Evolutionary conservation across 257 asterid species (phyloP), one percentile per base, ranked within the genome.

Genomic region (Solanum infundibuliforme): DNA sequence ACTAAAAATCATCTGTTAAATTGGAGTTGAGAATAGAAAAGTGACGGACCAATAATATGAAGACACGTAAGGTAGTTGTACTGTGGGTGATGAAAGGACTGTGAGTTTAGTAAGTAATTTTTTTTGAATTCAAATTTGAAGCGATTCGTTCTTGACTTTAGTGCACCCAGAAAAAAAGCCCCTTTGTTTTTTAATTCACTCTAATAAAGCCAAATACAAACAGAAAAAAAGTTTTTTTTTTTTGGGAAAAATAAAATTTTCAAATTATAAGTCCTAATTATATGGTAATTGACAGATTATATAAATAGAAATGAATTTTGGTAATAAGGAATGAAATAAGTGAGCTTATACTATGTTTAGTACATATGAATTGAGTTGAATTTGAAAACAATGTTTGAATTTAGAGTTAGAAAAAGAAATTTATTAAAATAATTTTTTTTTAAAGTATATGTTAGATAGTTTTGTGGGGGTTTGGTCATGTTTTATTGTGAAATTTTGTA

Each of bases 101-200:
- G 95, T 89, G 89, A 71, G 31, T 86, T 86, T 91, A 90, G 89
- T 12, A 13, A 2, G 86, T 66, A 52, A 89, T 14, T 7, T 83
- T 83, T 93, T 93, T 74, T 92, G 93, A 93, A 93, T 93, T 93
- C 93, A 92, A 92, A 93, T 88, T 92, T 93, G 87, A 62, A 87
- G 83, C 46, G 82, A 86, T 86, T 81, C 60, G 83, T 86, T 58
- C 88, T 86, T 71, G 88, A 86, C 83, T 86, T 86, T 46, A 69
- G 84, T 85, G 88, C 88, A 69, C 25, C 6, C 69, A 46, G 29
- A 82, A 86, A 86, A 86, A 85, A 71, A 31, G 83, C 34, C 20
- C 68, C 69, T 38, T 82, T 82, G 12, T 8, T 48, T 82, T 82
- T 46, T 81, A 38, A 41, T 52, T 48, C 35, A 6, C 36, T 46